A percentile compares a stretch with the other conserved stretches of the same genome.
These are phyloP conservation scores for Rhodocollybia butyracea DNA, from an alignment of 768 basidiomycete species.

Conservation along the genomic window DNA sequence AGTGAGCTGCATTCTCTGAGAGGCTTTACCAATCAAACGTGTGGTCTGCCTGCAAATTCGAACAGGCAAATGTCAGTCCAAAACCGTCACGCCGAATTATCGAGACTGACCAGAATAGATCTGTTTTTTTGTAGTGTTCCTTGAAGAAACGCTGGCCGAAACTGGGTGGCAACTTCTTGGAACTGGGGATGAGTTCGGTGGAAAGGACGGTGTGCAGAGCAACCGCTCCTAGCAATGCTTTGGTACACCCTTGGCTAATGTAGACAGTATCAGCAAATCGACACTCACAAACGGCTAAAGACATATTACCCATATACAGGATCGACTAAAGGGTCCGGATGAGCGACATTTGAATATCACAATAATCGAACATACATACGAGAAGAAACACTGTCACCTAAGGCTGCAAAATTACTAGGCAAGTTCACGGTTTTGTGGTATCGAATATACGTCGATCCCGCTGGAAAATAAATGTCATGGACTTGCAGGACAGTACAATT, in stretches of 20 bases:
- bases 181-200: neutral
- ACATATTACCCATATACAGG: constrained; percentile 15
- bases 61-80: neutral
- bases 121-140: constrained; percentile 7
- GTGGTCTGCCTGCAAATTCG: neutral
- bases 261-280: neutral
- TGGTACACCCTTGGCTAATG: constrained; percentile 15
- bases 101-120: constrained; percentile 6
- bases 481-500: neutral
- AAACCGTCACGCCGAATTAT: neutral
- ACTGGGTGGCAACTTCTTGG: constrained; percentile 1
- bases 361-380: neutral
- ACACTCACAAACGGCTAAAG: neutral
- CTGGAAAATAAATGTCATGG: constrained; percentile 2
- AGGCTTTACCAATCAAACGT: neutral
- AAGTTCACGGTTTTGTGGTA: constrained; percentile 13
- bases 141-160: constrained; percentile 11
- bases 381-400: constrained; percentile 13
- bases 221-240: constrained; percentile 15
- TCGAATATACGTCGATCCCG: constrained; percentile 11
- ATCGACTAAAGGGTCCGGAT: constrained; percentile 6
- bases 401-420: constrained; percentile 16
- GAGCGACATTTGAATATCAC: neutral
- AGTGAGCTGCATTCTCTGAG: neutral
- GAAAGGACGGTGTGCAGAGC: constrained; percentile 9